Percentiles rank a stretch among this genome's conserved stretches.
phyloP scores from a whole-genome alignment of 305 asterid species.

The Solanum hybrid region DNA sequence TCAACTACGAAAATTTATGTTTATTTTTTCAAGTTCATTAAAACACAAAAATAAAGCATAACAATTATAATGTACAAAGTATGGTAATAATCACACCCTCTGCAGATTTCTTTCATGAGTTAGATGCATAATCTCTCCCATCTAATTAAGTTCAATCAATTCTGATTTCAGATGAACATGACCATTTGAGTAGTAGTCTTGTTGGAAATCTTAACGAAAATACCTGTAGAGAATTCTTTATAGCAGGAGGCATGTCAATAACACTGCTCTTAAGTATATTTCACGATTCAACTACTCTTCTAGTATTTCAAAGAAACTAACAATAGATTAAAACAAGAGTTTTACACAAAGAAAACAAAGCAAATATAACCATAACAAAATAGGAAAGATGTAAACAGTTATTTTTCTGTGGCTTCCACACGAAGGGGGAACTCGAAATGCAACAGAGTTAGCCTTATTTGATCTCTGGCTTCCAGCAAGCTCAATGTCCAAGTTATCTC shows the following conservation, averaged over 20 bases:
- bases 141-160: too few relatives aligned
- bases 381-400: background rate
- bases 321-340: background rate
- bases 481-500: background rate
- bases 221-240: too few relatives aligned
- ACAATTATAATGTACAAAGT: fast-evolving
- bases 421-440: background rate
- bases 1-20: too few relatives aligned
- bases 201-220: too few relatives aligned
- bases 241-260: background rate
- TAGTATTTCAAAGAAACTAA: too few relatives aligned
- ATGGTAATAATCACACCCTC: too few relatives aligned
- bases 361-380: background rate
- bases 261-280: too few relatives aligned
- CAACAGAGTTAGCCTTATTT: background rate
- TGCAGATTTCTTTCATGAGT: too few relatives aligned
- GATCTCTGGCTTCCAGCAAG: background rate
- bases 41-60: too few relatives aligned
- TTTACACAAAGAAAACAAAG: background rate
- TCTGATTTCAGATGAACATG: background rate
- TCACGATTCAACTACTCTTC: background rate
- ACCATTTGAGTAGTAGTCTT: too few relatives aligned
- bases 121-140: too few relatives aligned
- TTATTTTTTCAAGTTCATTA: too few relatives aligned
- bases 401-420: background rate